A percentile compares a stretch with the other conserved stretches of the same genome.
phyloP scores from a whole-genome alignment of 805 yeast genomes.

The Saccharomycopsis fermentans region DNA sequence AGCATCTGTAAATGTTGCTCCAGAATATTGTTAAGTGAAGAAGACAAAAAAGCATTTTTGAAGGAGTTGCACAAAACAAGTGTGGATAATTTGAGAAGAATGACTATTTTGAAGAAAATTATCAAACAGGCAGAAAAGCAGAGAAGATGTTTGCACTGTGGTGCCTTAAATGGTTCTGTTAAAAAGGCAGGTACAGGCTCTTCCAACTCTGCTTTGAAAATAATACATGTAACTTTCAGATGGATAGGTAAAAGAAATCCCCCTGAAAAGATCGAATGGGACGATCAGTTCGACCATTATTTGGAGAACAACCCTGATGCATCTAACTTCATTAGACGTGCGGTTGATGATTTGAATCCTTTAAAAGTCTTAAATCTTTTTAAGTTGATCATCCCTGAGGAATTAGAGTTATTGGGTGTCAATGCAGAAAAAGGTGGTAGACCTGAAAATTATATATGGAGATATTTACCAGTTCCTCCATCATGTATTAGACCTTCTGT shows the following conservation, averaged over 20 bases:
- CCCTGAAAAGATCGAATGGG: conserved; percentile 80
- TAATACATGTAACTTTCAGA: conserved; percentile 90
- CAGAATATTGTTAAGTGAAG: conserved; percentile 62
- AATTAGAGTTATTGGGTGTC: conserved; percentile 87
- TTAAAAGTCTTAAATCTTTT: conserved; percentile 78
- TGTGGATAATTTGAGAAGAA: conserved; percentile 81
- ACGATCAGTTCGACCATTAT: conserved; percentile 72
- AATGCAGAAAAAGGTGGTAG: conserved; percentile 82
- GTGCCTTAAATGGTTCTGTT: conserved; percentile 89
- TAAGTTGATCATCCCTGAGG: conserved; percentile 75
- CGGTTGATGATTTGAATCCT: conserved; percentile 91
- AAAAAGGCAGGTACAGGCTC: conserved; percentile 90
- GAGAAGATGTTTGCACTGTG: conserved; percentile 80
- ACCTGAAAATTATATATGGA: conserved; percentile 95
- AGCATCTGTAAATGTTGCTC: conserved; percentile 88
- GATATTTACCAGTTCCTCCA: conserved; percentile 97
- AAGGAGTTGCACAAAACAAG: conserved; percentile 80
- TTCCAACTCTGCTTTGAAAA: conserved; percentile 87
- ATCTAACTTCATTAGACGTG: conserved; percentile 75
- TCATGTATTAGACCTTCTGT: conserved; percentile 98
- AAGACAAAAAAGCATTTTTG: conserved; percentile 55
- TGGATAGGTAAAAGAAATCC: conserved; percentile 88
- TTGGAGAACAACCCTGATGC: conserved; percentile 73
- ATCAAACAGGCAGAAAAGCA: conserved; percentile 93
- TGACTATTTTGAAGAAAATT: conserved; percentile 75